Percentiles rank a stretch among this genome's conserved stretches.
These are phyloP conservation scores for Orbilia quercus DNA, from an alignment of 2,329 filamentous ascomycete genomes.

Conservation along the genomic window DNA sequence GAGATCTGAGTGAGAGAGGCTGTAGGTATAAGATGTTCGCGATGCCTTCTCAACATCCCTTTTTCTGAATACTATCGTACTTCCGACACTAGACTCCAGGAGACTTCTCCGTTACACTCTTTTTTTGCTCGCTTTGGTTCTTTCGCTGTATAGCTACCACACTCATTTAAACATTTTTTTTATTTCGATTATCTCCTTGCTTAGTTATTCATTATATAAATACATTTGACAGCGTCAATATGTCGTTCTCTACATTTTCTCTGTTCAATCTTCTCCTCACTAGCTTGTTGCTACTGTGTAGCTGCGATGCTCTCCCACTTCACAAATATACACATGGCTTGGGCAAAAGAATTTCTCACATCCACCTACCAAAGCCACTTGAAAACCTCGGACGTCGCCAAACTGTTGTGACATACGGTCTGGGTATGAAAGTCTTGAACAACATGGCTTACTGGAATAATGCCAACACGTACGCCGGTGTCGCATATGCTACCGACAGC, in stretches of 20 bases:
- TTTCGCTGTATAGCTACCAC: conserved; percentile 52
- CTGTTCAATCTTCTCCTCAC: conserved; percentile 28
- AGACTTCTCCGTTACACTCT: conserved; percentile 49
- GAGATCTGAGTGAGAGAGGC: conserved; percentile 26
- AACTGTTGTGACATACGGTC: conserved; percentile 13
- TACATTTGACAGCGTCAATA: conserved; percentile 38
- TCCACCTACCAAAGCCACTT: conserved; percentile 13
- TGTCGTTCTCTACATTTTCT: conserved; percentile 41
- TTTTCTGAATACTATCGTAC: conserved; percentile 4
- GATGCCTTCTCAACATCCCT: conserved; percentile 28
- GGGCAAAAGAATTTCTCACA: conserved; percentile 23
- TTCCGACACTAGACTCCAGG: conserved; percentile 24
- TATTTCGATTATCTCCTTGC: not conserved
- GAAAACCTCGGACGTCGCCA: conserved; percentile 21
- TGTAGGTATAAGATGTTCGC: conserved; percentile 32
- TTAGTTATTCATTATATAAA: conserved; percentile 24
- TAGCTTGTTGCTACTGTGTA: conserved; percentile 47
- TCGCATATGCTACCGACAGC: conserved; percentile 12
- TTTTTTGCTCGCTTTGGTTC: conserved; percentile 36
- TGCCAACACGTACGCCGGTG: conserved; percentile 31
- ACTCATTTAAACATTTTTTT: conserved; percentile 31
- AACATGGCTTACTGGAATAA: conserved; percentile 30
- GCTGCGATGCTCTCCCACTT: conserved; percentile 42
- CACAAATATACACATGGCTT: conserved; percentile 35
- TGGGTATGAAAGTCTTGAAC: conserved; percentile 35